Evolutionary conservation across 495 filamentous ascomycete species (phyloP), one percentile per base, ranked within the genome.

Genomic region (Mycothermus thermophilus): DNA sequence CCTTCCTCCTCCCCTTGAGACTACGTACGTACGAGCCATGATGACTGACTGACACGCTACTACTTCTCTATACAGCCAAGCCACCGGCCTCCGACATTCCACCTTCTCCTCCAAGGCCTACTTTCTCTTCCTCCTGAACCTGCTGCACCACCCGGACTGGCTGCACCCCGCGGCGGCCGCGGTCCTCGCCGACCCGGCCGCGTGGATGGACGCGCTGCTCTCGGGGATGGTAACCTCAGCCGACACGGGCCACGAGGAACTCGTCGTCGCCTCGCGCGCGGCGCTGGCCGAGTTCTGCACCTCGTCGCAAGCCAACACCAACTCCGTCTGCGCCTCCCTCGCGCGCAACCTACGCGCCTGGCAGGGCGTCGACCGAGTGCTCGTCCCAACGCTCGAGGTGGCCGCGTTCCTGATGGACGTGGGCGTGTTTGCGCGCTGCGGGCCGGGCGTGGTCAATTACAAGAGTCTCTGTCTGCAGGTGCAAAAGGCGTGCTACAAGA

Each of bases 401-500:
- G 34, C 81, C 2, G 77, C 72, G 4, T 88, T 83, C 29, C 48
- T 95, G 16, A 67, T 88, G 33, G 80, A 80, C 44, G 58, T 64
- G 36, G 68, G 65, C 12, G 37, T 63, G 12, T 54, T 64, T 35
- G 46, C 47, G 18, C 34, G 27, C 11, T 28, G 17, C 13, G n/a
- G n/a, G n/a, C n/a, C n/a, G n/a, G 19, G 28, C 11, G 41, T 11
- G 7, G 37, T 60, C 1, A 50, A 59, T 28, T 53, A 58, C 30
- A 67, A 69, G 43, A 67, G 52, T 15, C 51, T 93, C 13, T 85
- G 86, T 36, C 58, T 73, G 20, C 55, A 72, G 10, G 68, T 75
- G 7, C 83, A 88, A 43, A 83, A 79, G 54, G 66, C 82, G 3
- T 83, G 85, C 46, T 84, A 77, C 63, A 87, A 85, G 58, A 79